Conservation (phyloP, 257 asterid genomes). For the Solanum paucissectum region DNA sequence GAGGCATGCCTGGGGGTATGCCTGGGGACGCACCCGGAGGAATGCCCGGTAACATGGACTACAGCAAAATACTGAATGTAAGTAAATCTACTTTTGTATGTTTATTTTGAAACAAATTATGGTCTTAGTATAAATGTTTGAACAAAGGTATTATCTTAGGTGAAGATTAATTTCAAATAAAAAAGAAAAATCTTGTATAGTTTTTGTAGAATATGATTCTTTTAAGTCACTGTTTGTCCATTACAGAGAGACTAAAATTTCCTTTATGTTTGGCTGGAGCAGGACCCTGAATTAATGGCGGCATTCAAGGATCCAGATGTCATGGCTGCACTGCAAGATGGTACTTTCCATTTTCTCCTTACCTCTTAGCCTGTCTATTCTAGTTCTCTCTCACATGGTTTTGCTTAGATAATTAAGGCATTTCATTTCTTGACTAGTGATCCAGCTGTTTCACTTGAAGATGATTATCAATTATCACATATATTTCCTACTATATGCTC, state of each 20-base stretch:
- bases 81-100: conserved; percentile 11
- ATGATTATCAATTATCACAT: neutral
- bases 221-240: neutral
- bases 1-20: neutral
- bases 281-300: conserved; percentile 99
- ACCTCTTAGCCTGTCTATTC: neutral
- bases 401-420: neutral
- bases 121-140: neutral
- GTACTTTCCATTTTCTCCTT: conserved; percentile 21
- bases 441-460: neutral
- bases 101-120: neutral
- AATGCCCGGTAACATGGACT: conserved; percentile 38
- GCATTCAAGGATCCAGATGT: conserved; percentile 95
- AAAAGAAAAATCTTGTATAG: neutral
- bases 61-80: conserved; percentile 81
- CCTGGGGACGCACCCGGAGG: conserved; percentile 13
- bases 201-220: neutral
- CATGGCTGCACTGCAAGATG: conserved; percentile 99
- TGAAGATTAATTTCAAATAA: neutral
- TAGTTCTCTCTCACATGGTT: neutral
- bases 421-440: neutral
- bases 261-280: conserved; percentile 14
- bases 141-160: neutral
- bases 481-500: neutral
- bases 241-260: neutral